A percentile compares a stretch with the other conserved stretches of the same genome.
phyloP scores from a whole-genome alignment of 345 rosid genomes.

The Combretum micranthum region DNA sequence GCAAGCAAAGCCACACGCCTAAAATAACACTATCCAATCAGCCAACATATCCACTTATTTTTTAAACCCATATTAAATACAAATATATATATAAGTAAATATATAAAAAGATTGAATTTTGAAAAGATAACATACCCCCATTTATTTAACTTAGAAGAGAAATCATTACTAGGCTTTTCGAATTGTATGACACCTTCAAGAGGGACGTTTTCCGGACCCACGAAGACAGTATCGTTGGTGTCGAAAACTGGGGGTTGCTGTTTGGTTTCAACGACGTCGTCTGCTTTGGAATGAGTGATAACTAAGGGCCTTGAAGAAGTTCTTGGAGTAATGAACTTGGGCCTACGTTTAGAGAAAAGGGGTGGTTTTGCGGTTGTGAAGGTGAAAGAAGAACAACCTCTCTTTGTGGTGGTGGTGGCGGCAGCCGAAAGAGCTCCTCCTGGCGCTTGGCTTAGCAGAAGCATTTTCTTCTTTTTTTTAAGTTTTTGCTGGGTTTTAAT shows the following conservation, averaged over 20 bases:
- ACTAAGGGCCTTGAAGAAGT: slow-evolving; percentile 11
- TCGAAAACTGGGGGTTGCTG: slow-evolving; percentile 16
- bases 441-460: slow-evolving; percentile 43
- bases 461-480: slow-evolving; percentile 22
- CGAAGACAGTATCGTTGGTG: slow-evolving; percentile 39
- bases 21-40: slow-evolving; percentile 1
- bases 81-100: background rate
- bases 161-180: slow-evolving; percentile 42
- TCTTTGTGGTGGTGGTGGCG: slow-evolving; percentile 11
- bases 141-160: slow-evolving; percentile 41
- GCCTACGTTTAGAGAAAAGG: slow-evolving; percentile 17
- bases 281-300: slow-evolving; percentile 51
- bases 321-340: slow-evolving; percentile 15
- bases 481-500: background rate
- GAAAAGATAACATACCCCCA: slow-evolving; percentile 52
- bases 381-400: slow-evolving; percentile 20
- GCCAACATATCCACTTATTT: too few species aligned
- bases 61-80: background rate
- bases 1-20: slow-evolving; percentile 78
- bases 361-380: slow-evolving; percentile 28
- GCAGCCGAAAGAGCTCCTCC: slow-evolving; percentile 34
- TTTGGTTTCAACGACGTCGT: slow-evolving; percentile 44
- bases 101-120: background rate
- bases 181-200: slow-evolving; percentile 91
- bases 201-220: slow-evolving; percentile 60